Conservation (phyloP, 306 rosid genomes). For the Rosa lucieae region DNA sequence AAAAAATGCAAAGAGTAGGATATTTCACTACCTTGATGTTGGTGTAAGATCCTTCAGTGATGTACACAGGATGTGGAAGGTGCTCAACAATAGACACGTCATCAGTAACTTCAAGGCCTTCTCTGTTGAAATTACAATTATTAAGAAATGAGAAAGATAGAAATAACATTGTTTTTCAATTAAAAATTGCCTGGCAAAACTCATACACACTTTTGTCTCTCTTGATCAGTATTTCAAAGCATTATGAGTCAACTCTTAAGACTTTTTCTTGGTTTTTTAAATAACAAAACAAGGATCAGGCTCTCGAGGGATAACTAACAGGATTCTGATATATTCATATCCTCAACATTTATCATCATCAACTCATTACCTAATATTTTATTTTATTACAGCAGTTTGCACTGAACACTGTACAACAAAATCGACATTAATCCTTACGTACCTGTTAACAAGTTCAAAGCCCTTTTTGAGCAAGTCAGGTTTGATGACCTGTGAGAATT, state of each 20-base stretch:
- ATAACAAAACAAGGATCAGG: neutral
- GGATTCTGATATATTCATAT: neutral
- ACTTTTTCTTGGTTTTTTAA: neutral
- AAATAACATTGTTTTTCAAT: neutral
- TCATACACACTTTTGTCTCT: neutral
- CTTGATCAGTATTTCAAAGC: neutral
- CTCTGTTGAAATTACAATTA: conserved; percentile 45
- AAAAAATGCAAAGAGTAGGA: neutral
- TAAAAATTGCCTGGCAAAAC: neutral
- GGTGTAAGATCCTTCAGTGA: conserved; percentile 92
- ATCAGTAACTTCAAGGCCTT: conserved; percentile 91
- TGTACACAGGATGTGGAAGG: conserved; percentile 78
- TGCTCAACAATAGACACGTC: conserved; percentile 94
- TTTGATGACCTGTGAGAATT: conserved; percentile 64
- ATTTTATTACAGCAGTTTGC: neutral
- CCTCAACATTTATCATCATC: neutral
- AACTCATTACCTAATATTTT: neutral
- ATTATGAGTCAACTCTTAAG: neutral
- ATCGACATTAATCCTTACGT: neutral
- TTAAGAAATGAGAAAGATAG: neutral
- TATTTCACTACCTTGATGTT: conserved; percentile 76
- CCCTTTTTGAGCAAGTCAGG: conserved; percentile 86
- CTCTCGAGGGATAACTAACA: conserved; percentile 1
- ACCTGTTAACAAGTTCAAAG: conserved; percentile 91
- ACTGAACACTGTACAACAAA: neutral